Base-by-base conservation (phyloP, 208 protist genomes). In the Polymyxa betae region DNA sequence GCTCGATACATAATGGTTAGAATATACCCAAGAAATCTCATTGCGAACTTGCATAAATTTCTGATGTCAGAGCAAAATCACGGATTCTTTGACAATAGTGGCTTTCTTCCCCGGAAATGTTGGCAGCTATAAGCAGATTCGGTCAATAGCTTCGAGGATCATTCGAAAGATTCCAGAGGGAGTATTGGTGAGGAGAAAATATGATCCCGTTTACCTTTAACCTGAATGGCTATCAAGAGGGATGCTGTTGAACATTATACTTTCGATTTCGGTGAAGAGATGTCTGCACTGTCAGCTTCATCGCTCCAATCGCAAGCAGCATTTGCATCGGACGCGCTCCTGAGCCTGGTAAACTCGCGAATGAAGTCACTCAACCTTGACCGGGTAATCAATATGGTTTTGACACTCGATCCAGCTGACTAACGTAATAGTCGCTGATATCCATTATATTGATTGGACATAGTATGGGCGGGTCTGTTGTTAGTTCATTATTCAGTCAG, bases 361-460 rank as follows among this genome's bases (percentile, higher is more conserved):
- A 82, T 82, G 40, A 82, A 35, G n/a, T 35, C 72, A 38, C 72
- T 82, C 12, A n/a, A 82, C 35, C 5, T 82, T 20, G 16, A 82
- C 72, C 72, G 72, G 35, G 72, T 82, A 20, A 38, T n/a, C n/a
- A 35, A 43, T 45, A 5, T 82, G 5, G 35, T 40, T 82, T 82
- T 5, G 12, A 43, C 35, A 82, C 72, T 82, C 40, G n/a, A 82
- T 38, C n/a, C n/a, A 38, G 16, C 5, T 38, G 10, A 29, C 35
- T 20, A 43, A 38, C n/a, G 40, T 82, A 38, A n/a, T 35, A 82
- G 72, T 82, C 72, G 72, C 10, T 20, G 35, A 43, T 82, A 20
- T 82, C 72, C 16, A 43, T 82, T 43, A 82, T 82, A 35, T 82
- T 82, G 72, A 82, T 82, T 82, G 72, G 72, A 43, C 72, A 82